Evolutionary conservation across 192 early-diverging fungal species (phyloP).

Genomic region (Obelidium mucronatum): DNA sequence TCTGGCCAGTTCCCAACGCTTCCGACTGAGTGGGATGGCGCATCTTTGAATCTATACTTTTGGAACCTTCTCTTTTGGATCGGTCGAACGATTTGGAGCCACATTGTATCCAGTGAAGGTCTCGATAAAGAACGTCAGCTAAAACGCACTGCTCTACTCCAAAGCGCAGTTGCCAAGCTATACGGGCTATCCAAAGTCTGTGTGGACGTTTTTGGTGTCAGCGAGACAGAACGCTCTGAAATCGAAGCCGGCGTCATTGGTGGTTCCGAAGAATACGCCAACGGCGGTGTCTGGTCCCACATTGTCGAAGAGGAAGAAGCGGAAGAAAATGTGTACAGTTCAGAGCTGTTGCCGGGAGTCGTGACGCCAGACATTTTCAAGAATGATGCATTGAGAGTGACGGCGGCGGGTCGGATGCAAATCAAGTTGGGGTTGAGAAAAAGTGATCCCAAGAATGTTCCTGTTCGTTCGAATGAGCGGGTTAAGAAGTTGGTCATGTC

Average conservation of each 20-base stretch:
- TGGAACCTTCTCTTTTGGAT: neutral
- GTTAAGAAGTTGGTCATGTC: constrained; percentile 26
- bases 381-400: neutral
- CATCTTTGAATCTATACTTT: neutral
- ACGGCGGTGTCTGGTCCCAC: neutral
- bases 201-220: constrained; percentile 17
- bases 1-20: neutral
- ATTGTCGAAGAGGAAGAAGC: constrained; percentile 6
- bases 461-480: neutral
- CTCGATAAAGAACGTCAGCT: constrained; percentile 19
- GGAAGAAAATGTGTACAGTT: neutral
- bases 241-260: constrained; percentile 24
- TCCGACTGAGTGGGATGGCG: neutral
- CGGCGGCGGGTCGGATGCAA: constrained; percentile 23
- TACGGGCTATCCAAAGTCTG: neutral
- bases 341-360: constrained; percentile 30
- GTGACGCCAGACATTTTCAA: constrained; percentile 24
- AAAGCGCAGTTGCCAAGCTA: constrained; percentile 8
- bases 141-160: neutral
- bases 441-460: constrained; percentile 16
- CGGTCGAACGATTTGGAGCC: neutral
- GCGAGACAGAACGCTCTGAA: constrained; percentile 17
- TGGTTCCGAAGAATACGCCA: neutral
- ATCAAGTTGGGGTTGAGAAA: constrained; percentile 30
- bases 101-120: neutral